Percentiles rank a stretch among this genome's conserved stretches.
Evolutionary conservation across 23 red algal species (phyloP).

Genomic region (Gracilaria gracilis): DNA sequence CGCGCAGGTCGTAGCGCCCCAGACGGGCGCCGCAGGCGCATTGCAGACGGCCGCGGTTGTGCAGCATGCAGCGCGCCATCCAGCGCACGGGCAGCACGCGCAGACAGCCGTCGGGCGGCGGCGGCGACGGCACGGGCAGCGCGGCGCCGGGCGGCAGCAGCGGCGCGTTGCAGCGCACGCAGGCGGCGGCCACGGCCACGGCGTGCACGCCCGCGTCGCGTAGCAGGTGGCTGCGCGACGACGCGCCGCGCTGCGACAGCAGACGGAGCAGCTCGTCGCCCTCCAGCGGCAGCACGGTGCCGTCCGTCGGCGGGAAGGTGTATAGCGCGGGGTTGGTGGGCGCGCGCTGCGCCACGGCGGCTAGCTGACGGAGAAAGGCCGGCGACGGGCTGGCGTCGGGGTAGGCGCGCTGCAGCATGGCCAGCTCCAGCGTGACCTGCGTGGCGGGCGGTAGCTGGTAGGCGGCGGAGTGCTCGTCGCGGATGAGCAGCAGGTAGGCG

Average conservation of each 20-base stretch:
- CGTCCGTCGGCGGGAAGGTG: not conserved
- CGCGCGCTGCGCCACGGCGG: slow-evolving; percentile 23
- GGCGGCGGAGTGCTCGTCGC: not conserved
- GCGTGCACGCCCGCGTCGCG: not conserved
- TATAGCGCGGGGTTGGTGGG: slow-evolving; percentile 20
- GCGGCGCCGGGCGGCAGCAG: not conserved
- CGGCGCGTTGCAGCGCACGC: not conserved
- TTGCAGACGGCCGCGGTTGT: not conserved
- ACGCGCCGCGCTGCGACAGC: not conserved
- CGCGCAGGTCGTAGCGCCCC: slow-evolving; percentile 13
- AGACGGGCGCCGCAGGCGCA: slow-evolving; percentile 20
- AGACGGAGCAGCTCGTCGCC: slow-evolving; percentile 8
- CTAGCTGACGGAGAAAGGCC: slow-evolving; percentile 12
- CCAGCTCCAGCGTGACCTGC: slow-evolving; percentile 8
- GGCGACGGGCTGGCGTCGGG: slow-evolving; percentile 21
- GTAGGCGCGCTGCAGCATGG: slow-evolving; percentile 9
- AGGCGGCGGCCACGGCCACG: not conserved
- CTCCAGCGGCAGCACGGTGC: slow-evolving; percentile 27
- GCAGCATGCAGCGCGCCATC: slow-evolving; percentile 17
- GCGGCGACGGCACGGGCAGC: not conserved
- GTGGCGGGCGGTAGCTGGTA: not conserved
- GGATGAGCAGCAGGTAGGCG: slow-evolving; percentile 10
- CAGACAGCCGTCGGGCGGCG: not conserved
- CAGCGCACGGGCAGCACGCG: slow-evolving; percentile 9
- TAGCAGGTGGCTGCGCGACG: not conserved